These are phyloP conservation scores for Blastobotrys aristatus DNA, from an alignment of 1,139 yeast genomes.

Conservation along the genomic window DNA sequence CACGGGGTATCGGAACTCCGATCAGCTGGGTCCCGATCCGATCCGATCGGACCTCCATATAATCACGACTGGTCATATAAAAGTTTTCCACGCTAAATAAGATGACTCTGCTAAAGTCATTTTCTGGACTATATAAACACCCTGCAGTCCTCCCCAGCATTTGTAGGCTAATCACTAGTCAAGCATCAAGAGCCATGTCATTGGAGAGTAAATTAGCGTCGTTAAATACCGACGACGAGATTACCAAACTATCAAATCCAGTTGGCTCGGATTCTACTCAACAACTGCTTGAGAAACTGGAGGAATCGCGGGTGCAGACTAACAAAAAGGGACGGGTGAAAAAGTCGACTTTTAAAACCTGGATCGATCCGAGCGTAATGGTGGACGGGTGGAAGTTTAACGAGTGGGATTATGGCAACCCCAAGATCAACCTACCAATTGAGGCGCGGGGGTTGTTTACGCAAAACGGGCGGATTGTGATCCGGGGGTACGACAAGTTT, in stretches of 20 bases:
- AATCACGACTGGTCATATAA: no score
- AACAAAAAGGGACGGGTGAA: conserved; percentile 24
- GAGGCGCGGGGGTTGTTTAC: conserved; percentile 87
- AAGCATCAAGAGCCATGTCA: no score
- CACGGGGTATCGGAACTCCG: no score
- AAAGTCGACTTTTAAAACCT: conserved; percentile 24
- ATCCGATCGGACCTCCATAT: no score
- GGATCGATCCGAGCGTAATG: conserved; percentile 26
- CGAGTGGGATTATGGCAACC: conserved; percentile 78
- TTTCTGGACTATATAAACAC: no score
- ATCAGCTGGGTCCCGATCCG: no score
- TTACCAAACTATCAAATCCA: conserved; percentile 2
- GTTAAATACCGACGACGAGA: neutral
- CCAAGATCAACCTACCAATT: conserved; percentile 53
- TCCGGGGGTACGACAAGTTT: conserved; percentile 92
- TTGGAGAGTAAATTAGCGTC: neutral
- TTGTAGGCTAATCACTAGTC: no score
- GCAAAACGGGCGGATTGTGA: conserved; percentile 46
- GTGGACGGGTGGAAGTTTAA: conserved; percentile 67
- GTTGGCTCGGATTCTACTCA: conserved; percentile 10
- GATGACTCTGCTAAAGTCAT: no score
- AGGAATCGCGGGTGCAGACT: conserved; percentile 2
- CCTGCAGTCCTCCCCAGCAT: no score
- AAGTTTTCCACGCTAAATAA: no score
- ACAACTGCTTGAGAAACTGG: conserved; percentile 10